Base-by-base conservation (phyloP, 78 protist species). In the Dictyostelium brefeldianum region DNA sequence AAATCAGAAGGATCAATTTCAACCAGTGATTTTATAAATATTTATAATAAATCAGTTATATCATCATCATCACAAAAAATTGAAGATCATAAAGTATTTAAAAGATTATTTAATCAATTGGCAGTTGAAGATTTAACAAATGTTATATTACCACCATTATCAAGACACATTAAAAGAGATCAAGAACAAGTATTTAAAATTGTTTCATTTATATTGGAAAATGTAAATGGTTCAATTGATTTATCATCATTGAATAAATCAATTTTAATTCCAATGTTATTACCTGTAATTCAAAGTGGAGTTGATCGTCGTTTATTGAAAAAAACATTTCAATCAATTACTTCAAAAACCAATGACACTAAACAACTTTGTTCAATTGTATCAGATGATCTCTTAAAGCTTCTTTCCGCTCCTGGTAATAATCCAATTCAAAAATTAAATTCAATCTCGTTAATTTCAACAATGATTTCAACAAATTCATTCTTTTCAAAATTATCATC, bases 111-210 rank as follows among this genome's bases (percentile, higher is more conserved):
- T 29, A 51, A 74, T 17, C n/a, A 59, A 15, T 51, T 87, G 48
- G 51, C 22, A 17, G n/a, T 77, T n/a, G 59, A 87, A 20, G 93
- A 87, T 51, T 74, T 87, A 12, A 59, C 67, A 20, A 64, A 29
- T 1, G 17, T 64, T 48, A n/a, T 87, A 9, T 14, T 77, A 15
- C 85, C 93, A 74, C 67, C 93, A 15, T 17, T 87, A 12, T 48
- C 80, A 31, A 64, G 93, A 64, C 50, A 75, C 5, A 87, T 87
- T 11, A 87, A 87, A 15, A 87, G 93, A 87, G 48, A 70, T 27
- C 93, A 74, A 64, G 93, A 87, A 9, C 83, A 87, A 36, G 80
- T 87, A 7, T 62, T 80, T 10, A 31, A 59, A 1, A 54, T 87
- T 14, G 12, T 77, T 4, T 3, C 11, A 9, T 27, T 64, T 18